phyloP scores from a whole-genome alignment of 345 rosid genomes.

The Bruguiera gymnorhiza region DNA sequence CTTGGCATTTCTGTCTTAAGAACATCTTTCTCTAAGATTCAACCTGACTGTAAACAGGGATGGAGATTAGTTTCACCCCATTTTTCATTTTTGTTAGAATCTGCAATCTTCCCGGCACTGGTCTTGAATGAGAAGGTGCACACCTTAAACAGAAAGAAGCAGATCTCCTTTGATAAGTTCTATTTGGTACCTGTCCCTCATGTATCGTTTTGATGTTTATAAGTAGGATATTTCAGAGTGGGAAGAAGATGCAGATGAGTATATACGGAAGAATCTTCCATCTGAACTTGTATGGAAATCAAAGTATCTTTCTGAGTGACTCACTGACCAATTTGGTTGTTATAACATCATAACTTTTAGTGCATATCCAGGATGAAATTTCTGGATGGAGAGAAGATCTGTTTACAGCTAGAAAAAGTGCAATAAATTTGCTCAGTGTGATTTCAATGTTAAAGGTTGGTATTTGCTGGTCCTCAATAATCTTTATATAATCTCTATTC shows the following conservation, averaged over 20 bases:
- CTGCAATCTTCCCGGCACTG: conserved; percentile 76
- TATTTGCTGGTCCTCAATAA: conserved; percentile 11
- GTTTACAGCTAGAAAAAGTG: conserved; percentile 85
- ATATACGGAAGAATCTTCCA: conserved; percentile 75
- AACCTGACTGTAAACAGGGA: conserved; percentile 49
- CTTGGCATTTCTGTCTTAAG: conserved; percentile 2
- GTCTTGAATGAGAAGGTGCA: conserved; percentile 67
- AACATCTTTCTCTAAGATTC: conserved; percentile 9
- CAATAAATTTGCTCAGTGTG: conserved; percentile 77
- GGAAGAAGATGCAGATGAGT: conserved; percentile 92
- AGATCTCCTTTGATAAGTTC: conserved; percentile 5
- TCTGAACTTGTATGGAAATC: conserved; percentile 62
- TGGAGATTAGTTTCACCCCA: conserved; percentile 90
- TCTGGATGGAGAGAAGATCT: conserved; percentile 93
- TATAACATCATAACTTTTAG: conserved; percentile 1
- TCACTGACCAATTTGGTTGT: conserved; percentile 9
- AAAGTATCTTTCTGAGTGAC: conserved; percentile 12
- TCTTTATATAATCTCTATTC: conserved; percentile 12
- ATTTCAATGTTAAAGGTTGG: conserved; percentile 74
- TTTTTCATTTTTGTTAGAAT: conserved; percentile 67
- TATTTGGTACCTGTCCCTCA: conserved; percentile 4
- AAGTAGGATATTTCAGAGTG: conserved; percentile 74
- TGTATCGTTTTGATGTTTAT: conserved; percentile 14
- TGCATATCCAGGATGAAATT: conserved; percentile 58
- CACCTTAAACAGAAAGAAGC: conserved; percentile 9